Conservation (phyloP, 495 filamentous ascomycete genomes). For the Penicillium odoratum region DNA sequence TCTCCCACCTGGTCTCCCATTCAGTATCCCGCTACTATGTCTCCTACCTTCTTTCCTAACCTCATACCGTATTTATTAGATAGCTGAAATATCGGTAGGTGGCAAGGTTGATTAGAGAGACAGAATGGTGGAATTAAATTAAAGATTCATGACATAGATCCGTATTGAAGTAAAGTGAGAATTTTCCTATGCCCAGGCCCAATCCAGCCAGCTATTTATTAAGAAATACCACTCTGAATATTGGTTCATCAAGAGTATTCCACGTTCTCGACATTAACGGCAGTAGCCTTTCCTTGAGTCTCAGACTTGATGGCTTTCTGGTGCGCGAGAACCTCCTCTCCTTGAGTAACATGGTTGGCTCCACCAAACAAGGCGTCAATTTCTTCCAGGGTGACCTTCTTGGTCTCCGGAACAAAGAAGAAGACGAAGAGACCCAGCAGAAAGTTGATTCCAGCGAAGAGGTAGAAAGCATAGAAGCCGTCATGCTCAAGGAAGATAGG, state of each 20-base stretch:
- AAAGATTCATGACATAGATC: not conserved
- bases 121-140: not conserved
- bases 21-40: too few relatives aligned
- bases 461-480: constrained; percentile 55
- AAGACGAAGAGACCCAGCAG: constrained; percentile 68
- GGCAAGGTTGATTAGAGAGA: too few relatives aligned
- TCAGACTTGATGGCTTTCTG: constrained; percentile 28
- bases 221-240: not conserved
- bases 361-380: constrained; percentile 63
- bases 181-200: not conserved
- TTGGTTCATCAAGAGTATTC: not conserved
- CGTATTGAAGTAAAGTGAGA: not conserved
- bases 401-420: constrained; percentile 76
- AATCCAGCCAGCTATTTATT: not conserved
- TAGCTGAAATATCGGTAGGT: too few relatives aligned
- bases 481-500: constrained; percentile 60
- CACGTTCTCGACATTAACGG: constrained; percentile 32
- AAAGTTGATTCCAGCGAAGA: constrained; percentile 55
- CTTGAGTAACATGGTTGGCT: constrained; percentile 57
- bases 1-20: too few relatives aligned
- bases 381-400: constrained; percentile 64
- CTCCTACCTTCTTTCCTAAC: too few relatives aligned
- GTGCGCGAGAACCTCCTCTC: constrained; percentile 39
- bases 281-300: constrained; percentile 25
- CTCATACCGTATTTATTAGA: too few relatives aligned